Base-by-base conservation (phyloP, 1,139 yeast species). In the Arxiozyma heterogenica region DNA sequence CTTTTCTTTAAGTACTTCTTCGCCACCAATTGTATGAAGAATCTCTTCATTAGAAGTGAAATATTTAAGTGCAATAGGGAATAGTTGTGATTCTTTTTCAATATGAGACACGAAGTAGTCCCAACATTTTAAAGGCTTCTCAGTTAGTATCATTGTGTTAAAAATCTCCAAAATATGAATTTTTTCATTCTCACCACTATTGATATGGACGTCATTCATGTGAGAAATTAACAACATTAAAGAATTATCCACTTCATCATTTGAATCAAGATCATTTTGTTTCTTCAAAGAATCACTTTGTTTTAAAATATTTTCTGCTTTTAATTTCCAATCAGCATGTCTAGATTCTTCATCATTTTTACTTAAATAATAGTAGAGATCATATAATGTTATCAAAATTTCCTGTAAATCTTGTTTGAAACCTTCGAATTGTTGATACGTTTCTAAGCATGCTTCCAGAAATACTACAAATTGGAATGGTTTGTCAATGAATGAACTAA, bases 381-480 rank as follows among this genome's bases (percentile, higher is more conserved):
- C 98, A 65, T 83, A 86, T 47, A 93, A 72, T 0, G 97, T 89
- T 11, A 86, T 80, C 54, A 87, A 72, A 42, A 91, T 75, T 51
- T 86, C 95, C 54, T 77, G 79, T 59, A 83, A 81, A 62, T 89
- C 96, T 58, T 79, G 78, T 21, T 74, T 73, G 55, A 82, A 69
- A 0, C 94, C 95, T 57, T 86, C 93, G 64, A 82, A 86, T 57
- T 76, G 78, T 56, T 86, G 91, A 66, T 87, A 87, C 9, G 87
- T 78, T 61, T 85, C 89, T 20, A 90, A 73, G 63, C 97, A 89
- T 0, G 98, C 97, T 66, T 93, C 98, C 54, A 93, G 71, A 61
- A 94, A 91, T n/a, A 88, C 86, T 21, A 91, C 95, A 75, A 93
- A 91, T 64, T 91, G 94, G 64, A 84, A 80, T 0, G 95, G 90